Evolutionary conservation across 148 eudicot species (phyloP).

Genomic region (Rhododendron henanense): DNA sequence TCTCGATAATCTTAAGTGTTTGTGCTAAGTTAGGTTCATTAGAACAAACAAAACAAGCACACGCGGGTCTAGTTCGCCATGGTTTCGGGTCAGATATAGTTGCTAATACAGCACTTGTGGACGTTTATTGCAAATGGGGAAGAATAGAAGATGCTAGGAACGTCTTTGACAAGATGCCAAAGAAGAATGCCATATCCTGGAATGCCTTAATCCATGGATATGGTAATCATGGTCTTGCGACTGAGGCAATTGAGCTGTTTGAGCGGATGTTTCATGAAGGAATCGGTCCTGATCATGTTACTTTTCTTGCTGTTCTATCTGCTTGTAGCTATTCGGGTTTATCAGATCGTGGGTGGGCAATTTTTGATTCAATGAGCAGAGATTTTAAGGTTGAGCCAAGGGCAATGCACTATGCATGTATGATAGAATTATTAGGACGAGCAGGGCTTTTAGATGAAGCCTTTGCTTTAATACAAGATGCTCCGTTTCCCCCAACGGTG

Average conservation of each 20-base stretch:
- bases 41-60: constrained; percentile 88
- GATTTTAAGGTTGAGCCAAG: constrained; percentile 60
- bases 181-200: constrained; percentile 70
- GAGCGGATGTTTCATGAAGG: constrained; percentile 57
- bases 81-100: constrained; percentile 76
- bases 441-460: constrained; percentile 80
- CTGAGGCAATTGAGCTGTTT: constrained; percentile 66
- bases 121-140: constrained; percentile 94
- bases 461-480: constrained; percentile 59
- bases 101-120: constrained; percentile 77
- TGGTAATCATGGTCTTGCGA: constrained; percentile 77
- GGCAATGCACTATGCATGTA: constrained; percentile 91
- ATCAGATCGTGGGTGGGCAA: constrained; percentile 61
- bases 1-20: constrained; percentile 67
- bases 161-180: constrained; percentile 65
- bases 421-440: constrained; percentile 81
- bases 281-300: constrained; percentile 71
- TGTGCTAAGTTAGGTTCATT: constrained; percentile 75
- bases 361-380: constrained; percentile 63
- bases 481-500: constrained; percentile 60
- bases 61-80: constrained; percentile 70
- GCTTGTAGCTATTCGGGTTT: constrained; percentile 85
- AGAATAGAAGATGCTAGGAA: constrained; percentile 78
- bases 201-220: constrained; percentile 87
- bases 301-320: constrained; percentile 82